Base-by-base conservation (phyloP, 2,329 filamentous ascomycete species). In the Arthroderma sp. region DNA sequence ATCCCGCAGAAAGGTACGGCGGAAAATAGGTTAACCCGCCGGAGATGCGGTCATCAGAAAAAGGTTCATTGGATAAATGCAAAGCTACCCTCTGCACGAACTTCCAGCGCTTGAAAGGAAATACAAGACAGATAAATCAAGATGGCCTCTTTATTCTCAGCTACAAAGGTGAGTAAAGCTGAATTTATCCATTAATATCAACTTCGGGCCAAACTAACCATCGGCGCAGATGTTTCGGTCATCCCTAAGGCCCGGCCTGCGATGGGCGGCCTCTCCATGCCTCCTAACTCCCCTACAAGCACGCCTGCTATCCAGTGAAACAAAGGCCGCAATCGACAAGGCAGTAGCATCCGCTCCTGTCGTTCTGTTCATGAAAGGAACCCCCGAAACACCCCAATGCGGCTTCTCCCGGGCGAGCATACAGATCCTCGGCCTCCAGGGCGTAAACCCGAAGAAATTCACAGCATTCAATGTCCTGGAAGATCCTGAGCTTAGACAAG, bases 321-420 rank as follows among this genome's bases (percentile, higher is more conserved):
- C 85, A 7, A 79, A 76, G 50, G 68, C 78, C 34, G 87, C 88
- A 28, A 98, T 98, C 57, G 86, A 95, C 65, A 86, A 87, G 64
- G 89, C 89, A 30, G 82, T 98, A 10, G 73, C 70, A 27, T 88
- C 87, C 1, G 83, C 88, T 0, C 89, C 89, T 2, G 89, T 98
- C 0, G 91, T 98, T 1, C 74, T 98, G 46, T 98, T 98, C 73
- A 98, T 98, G 91, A 98, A 98, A 72, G 91, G 91, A 48, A 96
- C 91, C 1, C 91, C 91, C 47, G 88, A 95, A 69, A 86, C 79
- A 49, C 91, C 91, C 15, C 88, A 95, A 66, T 98, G 91, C 68
- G 91, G 91, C 38, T 98, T 95, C 73, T 96, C 89, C 48, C 79
- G 88, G 56, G 89, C 89, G 44, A 86, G 78, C 62, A 94, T 98